Percentiles rank a stretch among this genome's conserved stretches.
These are phyloP conservation scores for Clarireedia monteithiana DNA, from an alignment of 2,329 filamentous ascomycete genomes.

Conservation along the genomic window DNA sequence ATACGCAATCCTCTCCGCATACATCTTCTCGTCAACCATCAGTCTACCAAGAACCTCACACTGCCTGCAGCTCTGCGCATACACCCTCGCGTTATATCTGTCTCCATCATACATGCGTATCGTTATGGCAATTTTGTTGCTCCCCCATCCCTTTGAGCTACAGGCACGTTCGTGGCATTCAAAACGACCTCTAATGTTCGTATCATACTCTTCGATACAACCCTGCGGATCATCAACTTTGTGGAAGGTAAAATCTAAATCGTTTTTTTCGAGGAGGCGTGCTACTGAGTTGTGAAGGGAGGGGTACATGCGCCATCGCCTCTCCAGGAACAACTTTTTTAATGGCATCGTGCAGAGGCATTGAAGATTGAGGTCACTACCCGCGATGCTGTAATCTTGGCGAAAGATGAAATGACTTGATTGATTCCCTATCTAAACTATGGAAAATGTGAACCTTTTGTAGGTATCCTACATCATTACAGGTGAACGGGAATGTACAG, in stretches of 20 bases:
- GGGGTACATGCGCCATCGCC: conserved; percentile 22
- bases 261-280: conserved; percentile 25
- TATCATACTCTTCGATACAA: conserved; percentile 29
- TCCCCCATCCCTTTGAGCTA: conserved; percentile 30
- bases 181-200: conserved; percentile 36
- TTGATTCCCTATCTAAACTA: no score
- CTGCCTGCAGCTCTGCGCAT: conserved; percentile 34
- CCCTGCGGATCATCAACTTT: conserved; percentile 23
- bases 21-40: conserved; percentile 30
- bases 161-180: conserved; percentile 31
- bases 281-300: conserved; percentile 29
- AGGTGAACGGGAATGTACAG: no score
- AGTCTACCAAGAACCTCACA: conserved; percentile 31
- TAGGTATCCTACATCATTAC: no score
- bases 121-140: conserved; percentile 35
- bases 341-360: no score
- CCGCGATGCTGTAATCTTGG: no score
- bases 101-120: conserved; percentile 33
- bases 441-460: no score
- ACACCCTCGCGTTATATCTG: conserved; percentile 38
- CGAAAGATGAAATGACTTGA: no score
- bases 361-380: no score
- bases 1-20: conserved; percentile 36
- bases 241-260: conserved; percentile 30
- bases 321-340: no score